Percentiles rank a stretch among this genome's conserved stretches.
phyloP scores from a whole-genome alignment of 2,329 filamentous ascomycete species.

The Bimuria novae-zelandiae region DNA sequence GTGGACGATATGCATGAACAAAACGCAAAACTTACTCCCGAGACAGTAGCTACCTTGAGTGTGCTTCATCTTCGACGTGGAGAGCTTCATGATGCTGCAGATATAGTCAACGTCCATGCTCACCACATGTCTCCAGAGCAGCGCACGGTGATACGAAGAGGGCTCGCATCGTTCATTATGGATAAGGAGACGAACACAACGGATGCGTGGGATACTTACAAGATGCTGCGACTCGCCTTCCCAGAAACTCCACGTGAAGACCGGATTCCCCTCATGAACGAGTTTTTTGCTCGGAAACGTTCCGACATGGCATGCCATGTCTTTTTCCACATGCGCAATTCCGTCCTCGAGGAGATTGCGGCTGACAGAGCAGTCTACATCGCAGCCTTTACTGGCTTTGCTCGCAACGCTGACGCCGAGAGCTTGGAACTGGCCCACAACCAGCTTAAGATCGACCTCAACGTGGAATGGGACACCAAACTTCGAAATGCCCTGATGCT shows the following conservation, averaged over 20 bases:
- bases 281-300: conserved; percentile 77
- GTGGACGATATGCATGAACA: conserved; percentile 74
- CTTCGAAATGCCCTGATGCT: conserved; percentile 87
- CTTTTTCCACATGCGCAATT: conserved; percentile 92
- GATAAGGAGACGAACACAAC: conserved; percentile 69
- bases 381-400: conserved; percentile 75
- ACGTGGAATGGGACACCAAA: conserved; percentile 73
- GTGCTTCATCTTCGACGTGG: conserved; percentile 74
- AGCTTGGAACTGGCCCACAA: conserved; percentile 81
- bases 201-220: conserved; percentile 65
- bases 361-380: conserved; percentile 78
- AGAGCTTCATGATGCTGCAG: conserved; percentile 78
- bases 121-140: conserved; percentile 72
- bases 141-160: conserved; percentile 67
- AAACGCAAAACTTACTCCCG: conserved; percentile 69
- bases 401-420: conserved; percentile 62
- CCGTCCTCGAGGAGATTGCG: conserved; percentile 64
- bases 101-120: conserved; percentile 77
- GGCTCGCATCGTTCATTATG: conserved; percentile 70
- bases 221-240: conserved; percentile 62
- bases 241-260: conserved; percentile 66
- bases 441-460: conserved; percentile 90
- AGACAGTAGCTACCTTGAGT: conserved; percentile 75
- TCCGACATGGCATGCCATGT: conserved; percentile 84
- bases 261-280: conserved; percentile 75